Evolutionary conservation across 176 grass and related monocot species (phyloP), one percentile per base, ranked within the genome.

Genomic region (Poa annua): DNA sequence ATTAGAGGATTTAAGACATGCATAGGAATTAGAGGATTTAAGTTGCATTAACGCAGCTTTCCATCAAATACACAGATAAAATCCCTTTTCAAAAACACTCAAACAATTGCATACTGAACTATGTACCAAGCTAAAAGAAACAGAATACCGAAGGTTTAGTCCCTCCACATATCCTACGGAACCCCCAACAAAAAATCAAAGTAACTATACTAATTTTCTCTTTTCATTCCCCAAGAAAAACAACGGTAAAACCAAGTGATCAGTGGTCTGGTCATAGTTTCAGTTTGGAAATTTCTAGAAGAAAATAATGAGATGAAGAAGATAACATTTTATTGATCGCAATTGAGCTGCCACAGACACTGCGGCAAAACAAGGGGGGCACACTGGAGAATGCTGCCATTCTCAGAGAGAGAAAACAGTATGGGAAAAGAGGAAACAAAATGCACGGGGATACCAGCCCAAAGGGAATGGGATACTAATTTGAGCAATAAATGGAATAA

Each of bases 401-500:
- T 66, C 61, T 51, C 77, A 39, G 8, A 55, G 49, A 69, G 54
- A 55, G 34, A 26, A 3, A 22, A 25, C 4, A 69, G 41, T 48
- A 25, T 36, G 49, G 48, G 7, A 25, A 20, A 47, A 20, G 39
- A 33, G 49, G n/a, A 12, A 39, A 70, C 17, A 0, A 69, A 81
- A 42, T 7, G 33, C 65, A 29, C 3, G 51, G 10, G 66, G 36
- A 8, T 7, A 71, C 79, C 52, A 71, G 80, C 51, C 51, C 67
- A 44, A 47, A 33, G 67, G 52, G 13, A 7, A 72, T 73, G 53
- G 25, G 38, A 74, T 48, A 74, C 41, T 83, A 74, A 74, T 63
- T 21, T 36, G 81, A 36, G 22, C 38, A 74, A 83, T 34, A 21
- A 73, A 83, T 71, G 52, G 32, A 79, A 84, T 73, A 38, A 84